Base-by-base conservation (phyloP, 331 rosid species). In the Rhamnella rubrinervis region DNA sequence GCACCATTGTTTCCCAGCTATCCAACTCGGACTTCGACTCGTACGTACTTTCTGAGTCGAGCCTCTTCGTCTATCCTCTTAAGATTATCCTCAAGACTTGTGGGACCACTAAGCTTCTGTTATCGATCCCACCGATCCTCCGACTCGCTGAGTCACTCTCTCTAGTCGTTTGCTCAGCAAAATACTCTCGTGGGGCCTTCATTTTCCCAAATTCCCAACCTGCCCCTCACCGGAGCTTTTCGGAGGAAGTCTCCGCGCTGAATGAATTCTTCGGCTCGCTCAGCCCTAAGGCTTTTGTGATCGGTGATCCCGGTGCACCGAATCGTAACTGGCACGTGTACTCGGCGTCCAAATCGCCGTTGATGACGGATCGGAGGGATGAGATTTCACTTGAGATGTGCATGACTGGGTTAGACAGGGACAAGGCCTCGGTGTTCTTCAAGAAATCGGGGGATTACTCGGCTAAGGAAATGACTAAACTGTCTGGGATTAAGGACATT, bases 31-130 rank as follows among this genome's bases (percentile, higher is more conserved):
- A 87, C n/a, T 55, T 87, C 55, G 93, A 87, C 73, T 87, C 93
- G 5, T 85, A 87, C 71, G 88, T 87, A 6, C 89, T 85, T 55
- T 87, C 93, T 1, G 93, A 87, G 47, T 87, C 93, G 4, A 87
- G 93, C 61, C 88, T 87, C 58, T 87, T 87, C 38, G 61, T 85
- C 23, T 81, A 61, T 47, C 86, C 88, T 0, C 59, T 37, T 14
- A 81, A 82, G 52, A 85, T 88, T 61, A 46, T 88, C 5, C 75
- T 88, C 67, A 88, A 85, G 71, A 88, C 93, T 0, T 87, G 93
- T 49, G 90, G 90, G 35, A 87, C 90, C 61, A 87, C 90, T 1
- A 85, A 71, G 71, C 79, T 81, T 0, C 88, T 88, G 59, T 59
- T 78, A 23, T 80, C 93, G 6, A 59, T 88, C 20, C 75, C 76